Conservation (phyloP, 768 basidiomycete genomes). For the Termitomyces sp. region DNA sequence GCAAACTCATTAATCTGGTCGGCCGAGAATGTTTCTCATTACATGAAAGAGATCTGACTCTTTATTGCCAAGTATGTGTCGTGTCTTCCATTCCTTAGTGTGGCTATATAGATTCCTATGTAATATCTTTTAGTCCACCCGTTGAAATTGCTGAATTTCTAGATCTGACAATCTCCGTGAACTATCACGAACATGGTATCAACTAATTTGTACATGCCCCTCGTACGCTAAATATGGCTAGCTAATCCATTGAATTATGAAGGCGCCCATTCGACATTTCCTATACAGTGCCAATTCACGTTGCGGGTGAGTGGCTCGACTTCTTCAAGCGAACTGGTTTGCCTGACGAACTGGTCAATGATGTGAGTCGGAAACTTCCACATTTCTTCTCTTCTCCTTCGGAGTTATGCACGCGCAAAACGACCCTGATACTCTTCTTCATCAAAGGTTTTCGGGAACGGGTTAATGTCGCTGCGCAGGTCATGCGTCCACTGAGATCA, state of each 20-base stretch:
- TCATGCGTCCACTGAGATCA: neutral
- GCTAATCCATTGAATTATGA: neutral
- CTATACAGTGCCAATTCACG: neutral
- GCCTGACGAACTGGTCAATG: slow-evolving; percentile 1
- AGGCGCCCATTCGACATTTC: neutral
- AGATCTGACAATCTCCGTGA: neutral
- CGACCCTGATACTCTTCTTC: neutral
- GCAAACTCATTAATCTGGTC: neutral
- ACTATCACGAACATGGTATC: neutral
- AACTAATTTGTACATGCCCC: neutral
- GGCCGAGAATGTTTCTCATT: neutral
- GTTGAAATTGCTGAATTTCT: neutral
- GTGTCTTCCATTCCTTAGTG: neutral
- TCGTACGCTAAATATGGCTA: neutral
- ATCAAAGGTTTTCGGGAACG: neutral
- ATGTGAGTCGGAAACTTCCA: neutral
- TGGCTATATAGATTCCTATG: neutral
- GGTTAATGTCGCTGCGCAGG: neutral
- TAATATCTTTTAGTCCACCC: neutral
- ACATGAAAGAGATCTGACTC: neutral
- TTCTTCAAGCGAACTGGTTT: neutral
- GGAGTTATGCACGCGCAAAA: neutral
- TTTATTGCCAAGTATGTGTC: neutral
- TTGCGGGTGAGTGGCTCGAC: neutral
- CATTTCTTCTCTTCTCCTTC: neutral